Evolutionary conservation across 1,139 yeast species (phyloP).

Genomic region (Lodderomyces beijingensis): DNA sequence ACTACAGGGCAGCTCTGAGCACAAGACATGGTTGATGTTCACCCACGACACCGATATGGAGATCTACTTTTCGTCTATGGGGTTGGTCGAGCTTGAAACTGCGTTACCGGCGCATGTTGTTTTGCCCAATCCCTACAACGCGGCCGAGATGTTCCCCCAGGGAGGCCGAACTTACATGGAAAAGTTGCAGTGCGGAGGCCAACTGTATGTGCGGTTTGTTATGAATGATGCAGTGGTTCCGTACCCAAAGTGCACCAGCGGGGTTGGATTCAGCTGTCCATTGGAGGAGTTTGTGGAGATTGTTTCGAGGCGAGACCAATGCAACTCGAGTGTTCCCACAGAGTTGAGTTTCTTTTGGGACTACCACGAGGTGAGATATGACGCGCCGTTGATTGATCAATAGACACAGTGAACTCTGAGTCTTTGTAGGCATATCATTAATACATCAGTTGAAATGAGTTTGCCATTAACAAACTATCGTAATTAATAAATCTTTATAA

Average conservation of each 20-base stretch:
- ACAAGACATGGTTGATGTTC: conserved; percentile 43
- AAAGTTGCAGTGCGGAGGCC: conserved; percentile 32
- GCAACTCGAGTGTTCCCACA: conserved; percentile 24
- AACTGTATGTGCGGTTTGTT: conserved; percentile 40
- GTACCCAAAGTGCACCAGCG: conserved; percentile 43
- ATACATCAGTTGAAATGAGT: too few relatives aligned
- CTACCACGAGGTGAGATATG: conserved; percentile 23
- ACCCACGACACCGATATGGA: conserved; percentile 56
- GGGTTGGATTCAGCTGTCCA: conserved; percentile 58
- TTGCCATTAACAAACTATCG: too few relatives aligned
- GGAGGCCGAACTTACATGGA: conserved; percentile 48
- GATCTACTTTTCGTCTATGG: conserved; percentile 45
- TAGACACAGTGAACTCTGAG: too few relatives aligned
- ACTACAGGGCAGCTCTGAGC: conserved; percentile 20
- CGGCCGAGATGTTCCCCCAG: conserved; percentile 49
- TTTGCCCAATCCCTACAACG: conserved; percentile 37
- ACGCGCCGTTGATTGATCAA: conserved; percentile 18
- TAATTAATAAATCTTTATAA: too few relatives aligned
- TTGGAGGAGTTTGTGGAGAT: conserved; percentile 35
- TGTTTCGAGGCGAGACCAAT: conserved; percentile 31
- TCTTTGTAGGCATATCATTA: too few relatives aligned
- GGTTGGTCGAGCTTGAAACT: conserved; percentile 33
- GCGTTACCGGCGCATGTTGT: conserved; percentile 21
- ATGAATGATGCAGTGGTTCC: conserved; percentile 59
- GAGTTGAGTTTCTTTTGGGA: conserved; percentile 35